Base-by-base conservation (phyloP, 106 monocot genomes). In the Dendrobium huoshanense region DNA sequence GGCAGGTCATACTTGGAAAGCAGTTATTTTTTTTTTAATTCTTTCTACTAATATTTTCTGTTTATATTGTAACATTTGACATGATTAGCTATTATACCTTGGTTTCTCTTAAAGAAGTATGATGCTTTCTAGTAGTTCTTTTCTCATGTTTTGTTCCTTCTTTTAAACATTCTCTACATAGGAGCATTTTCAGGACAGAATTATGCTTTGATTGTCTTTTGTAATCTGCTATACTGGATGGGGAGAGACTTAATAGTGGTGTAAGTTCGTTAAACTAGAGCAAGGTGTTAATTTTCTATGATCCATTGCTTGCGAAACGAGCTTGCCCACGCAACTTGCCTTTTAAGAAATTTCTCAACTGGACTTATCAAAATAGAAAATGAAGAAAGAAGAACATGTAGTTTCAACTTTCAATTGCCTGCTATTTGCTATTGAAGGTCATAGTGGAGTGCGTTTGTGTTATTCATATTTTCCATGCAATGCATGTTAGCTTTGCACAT, bases 1-100 rank as follows among this genome's bases (percentile, higher is more conserved):
- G 67, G 59, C 67, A 89, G 89, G 91, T 91, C 77, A 33, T 4
- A 1, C 25, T 67, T 56, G 13, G 41, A 74, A 74, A 20, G 41
- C 29, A 9, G 5, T 25, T 40, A 25, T 56, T 27, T 58, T 55
- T 18, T 24, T 22, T 43, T 59, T 7, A 20, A 18, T 65, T 24
- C 18, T 77, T 73, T 83, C 7, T 72, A 13, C 37, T 40, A 33
- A 37, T 70, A 37, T 70, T 29, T 70, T 37, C 4, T 70, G 70
- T 37, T 22, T 33, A 70, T 70, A 13, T 9, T 61, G 70, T 37
- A 70, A 70, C 3, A 11, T 67, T 37, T 11, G 37, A 15, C 70
- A 70, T 70, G 10, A 70, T 70, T 70, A 11, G n/a, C 70, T 9
- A 70, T 37, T 70, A 16, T 37, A 37, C 0, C 37, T 37, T 33